These are phyloP conservation scores for Ormosia emarginata DNA, from an alignment of 306 rosid species.

Conservation along the genomic window DNA sequence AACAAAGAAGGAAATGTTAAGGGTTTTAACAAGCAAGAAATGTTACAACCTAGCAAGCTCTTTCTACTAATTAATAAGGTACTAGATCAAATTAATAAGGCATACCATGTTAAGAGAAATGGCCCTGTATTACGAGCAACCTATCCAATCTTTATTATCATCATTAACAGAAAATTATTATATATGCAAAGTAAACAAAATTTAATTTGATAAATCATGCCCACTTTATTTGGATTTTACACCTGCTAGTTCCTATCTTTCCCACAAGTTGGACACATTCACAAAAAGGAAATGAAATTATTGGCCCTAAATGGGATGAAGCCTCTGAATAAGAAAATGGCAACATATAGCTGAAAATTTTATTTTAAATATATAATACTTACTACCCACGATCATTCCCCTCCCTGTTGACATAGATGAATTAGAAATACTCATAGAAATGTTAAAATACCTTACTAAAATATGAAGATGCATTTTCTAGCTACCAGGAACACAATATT, in stretches of 20 bases:
- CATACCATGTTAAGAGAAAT: neutral
- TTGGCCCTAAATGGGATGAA: neutral
- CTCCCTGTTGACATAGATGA: neutral
- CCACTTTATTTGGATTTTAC: neutral
- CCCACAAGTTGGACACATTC: neutral
- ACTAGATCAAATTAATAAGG: neutral
- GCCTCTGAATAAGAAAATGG: neutral
- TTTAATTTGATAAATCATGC: neutral
- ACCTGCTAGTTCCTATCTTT: neutral
- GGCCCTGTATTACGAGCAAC: neutral
- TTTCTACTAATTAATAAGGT: neutral
- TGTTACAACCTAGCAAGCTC: neutral
- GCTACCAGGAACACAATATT: neutral
- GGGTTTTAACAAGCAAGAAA: neutral
- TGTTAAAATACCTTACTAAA: neutral
- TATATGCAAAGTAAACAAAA: neutral
- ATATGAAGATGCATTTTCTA: neutral
- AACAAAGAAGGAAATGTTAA: conserved; percentile 13
- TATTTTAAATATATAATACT: too few species aligned
- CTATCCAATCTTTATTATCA: neutral
- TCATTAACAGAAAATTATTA: neutral
- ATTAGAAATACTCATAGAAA: neutral
- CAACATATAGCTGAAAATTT: too few species aligned
- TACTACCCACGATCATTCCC: neutral
- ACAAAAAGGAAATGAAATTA: neutral